Conservation (phyloP, 345 rosid species). For the Eucalyptus erythrocorys region DNA sequence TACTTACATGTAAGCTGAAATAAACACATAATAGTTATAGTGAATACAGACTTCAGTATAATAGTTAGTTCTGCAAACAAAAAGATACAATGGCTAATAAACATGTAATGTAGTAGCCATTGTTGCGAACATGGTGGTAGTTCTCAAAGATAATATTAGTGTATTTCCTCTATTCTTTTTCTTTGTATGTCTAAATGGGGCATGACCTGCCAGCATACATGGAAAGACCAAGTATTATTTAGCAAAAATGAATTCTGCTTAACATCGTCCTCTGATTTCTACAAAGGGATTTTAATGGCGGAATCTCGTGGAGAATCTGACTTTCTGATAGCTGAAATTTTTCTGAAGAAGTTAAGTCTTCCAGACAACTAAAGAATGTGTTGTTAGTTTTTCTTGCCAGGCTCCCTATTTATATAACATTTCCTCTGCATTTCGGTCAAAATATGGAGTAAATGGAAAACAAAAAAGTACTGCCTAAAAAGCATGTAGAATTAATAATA, state of each 20-base stretch:
- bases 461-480: neutral
- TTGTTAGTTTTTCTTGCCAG: neutral
- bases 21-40: neutral
- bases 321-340: neutral
- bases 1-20: neutral
- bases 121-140: neutral
- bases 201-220: neutral
- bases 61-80: neutral
- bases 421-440: neutral
- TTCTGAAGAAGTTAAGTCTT: neutral
- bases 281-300: neutral
- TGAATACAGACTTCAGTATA: neutral
- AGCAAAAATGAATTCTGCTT: neutral
- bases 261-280: neutral
- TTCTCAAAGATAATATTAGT: neutral
- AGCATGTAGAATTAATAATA: neutral
- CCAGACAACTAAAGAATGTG: neutral
- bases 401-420: neutral
- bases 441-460: neutral
- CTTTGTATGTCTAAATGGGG: neutral
- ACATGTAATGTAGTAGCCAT: neutral
- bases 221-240: neutral
- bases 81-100: neutral
- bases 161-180: neutral
- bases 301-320: neutral